phyloP scores from a whole-genome alignment of 177 flowering plant genomes.

The Telopea speciosissima region DNA sequence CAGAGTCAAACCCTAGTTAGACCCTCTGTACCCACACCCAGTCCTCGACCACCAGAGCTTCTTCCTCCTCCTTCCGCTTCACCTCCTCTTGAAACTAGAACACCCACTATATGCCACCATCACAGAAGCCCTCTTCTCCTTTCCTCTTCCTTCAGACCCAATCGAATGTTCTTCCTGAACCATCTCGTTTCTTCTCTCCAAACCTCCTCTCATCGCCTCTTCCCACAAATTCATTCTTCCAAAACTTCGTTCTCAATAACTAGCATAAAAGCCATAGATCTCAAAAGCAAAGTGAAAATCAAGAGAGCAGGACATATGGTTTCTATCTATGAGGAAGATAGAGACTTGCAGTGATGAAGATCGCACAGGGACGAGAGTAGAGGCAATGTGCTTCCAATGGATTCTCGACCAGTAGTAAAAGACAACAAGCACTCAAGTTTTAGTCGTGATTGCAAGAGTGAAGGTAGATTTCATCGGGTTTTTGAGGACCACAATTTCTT shows the following conservation, averaged over 20 bases:
- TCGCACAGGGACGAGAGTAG: too few relatives aligned
- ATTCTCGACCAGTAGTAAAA: too few relatives aligned
- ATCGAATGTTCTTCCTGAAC: slow-evolving; percentile 84
- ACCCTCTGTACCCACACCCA: slow-evolving; percentile 14
- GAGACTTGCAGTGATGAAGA: too few relatives aligned
- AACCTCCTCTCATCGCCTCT: slow-evolving; percentile 69
- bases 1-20: slow-evolving; percentile 33
- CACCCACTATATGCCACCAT: slow-evolving; percentile 14
- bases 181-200: slow-evolving; percentile 71
- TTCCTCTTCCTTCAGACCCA: slow-evolving; percentile 58
- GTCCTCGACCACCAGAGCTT: slow-evolving; percentile 3
- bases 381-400: too few relatives aligned
- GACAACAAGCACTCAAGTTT: too few relatives aligned
- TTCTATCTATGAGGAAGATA: too few relatives aligned
- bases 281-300: too few relatives aligned
- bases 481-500: too few relatives aligned
- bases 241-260: slow-evolving; percentile 78
- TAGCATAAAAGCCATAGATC: too few relatives aligned
- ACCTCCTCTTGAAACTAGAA: neutral
- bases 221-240: slow-evolving; percentile 95
- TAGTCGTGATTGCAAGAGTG: too few relatives aligned
- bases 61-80: slow-evolving; percentile 18
- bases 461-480: too few relatives aligned
- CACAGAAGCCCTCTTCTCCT: neutral
- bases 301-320: too few relatives aligned